These are phyloP conservation scores for Chalciporus chontae DNA, from an alignment of 768 basidiomycete species.

Conservation along the genomic window DNA sequence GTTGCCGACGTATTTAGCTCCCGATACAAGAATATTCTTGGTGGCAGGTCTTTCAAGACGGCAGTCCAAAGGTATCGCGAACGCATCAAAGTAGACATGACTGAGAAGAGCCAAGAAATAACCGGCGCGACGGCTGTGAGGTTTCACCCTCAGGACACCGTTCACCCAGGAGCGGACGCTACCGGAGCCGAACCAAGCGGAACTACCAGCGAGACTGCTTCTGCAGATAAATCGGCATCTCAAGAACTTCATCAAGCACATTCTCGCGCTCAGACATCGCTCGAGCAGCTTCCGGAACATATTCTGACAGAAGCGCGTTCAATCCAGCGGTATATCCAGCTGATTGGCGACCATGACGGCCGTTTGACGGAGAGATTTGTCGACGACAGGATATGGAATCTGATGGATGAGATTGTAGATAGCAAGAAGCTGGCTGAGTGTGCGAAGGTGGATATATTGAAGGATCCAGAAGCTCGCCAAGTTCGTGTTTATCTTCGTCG, in stretches of 20 bases:
- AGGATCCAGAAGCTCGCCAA: conserved; percentile 40
- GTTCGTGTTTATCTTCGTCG: conserved; percentile 23
- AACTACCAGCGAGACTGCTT: background rate
- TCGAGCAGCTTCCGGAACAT: conserved; percentile 39
- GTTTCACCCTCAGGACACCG: background rate
- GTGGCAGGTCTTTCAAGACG: conserved; percentile 41
- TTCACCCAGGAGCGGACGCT: background rate
- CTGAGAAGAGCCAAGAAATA: conserved; percentile 8
- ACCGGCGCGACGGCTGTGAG: conserved; percentile 2
- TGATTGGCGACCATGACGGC: conserved; percentile 20
- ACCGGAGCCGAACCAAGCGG: background rate
- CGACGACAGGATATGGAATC: conserved; percentile 24
- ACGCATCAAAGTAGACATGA: conserved; percentile 18
- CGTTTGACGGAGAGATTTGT: conserved; percentile 6
- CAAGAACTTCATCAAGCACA: conserved; percentile 2
- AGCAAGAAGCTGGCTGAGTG: conserved; percentile 29
- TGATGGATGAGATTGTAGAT: conserved; percentile 42
- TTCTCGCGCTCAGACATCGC: conserved; percentile 23
- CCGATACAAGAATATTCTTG: conserved; percentile 58
- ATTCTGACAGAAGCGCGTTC: conserved; percentile 35
- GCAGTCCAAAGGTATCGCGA: conserved; percentile 45
- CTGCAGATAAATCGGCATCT: conserved; percentile 4
- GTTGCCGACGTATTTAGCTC: conserved; percentile 63
- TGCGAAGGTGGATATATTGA: conserved; percentile 39
- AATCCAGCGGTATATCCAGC: conserved; percentile 41